A percentile compares a stretch with the other conserved stretches of the same genome.
These are phyloP conservation scores for Fraxinus latifolia DNA, from an alignment of 305 asterid genomes.

Conservation along the genomic window DNA sequence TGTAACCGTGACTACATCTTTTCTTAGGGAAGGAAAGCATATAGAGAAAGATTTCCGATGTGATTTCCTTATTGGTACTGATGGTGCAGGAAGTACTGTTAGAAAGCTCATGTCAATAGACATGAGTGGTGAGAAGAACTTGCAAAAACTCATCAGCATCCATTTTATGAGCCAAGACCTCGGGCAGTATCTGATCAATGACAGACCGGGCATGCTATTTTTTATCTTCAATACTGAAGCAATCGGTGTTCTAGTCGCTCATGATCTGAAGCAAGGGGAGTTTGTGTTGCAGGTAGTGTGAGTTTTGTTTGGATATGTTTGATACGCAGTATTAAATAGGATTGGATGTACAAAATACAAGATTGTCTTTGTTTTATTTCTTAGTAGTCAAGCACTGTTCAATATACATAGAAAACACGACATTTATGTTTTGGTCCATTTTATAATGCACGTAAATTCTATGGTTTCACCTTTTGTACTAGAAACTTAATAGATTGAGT, in stretches of 20 bases:
- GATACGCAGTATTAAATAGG: not conserved
- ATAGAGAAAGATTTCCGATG: slow-evolving; percentile 45
- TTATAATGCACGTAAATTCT: slow-evolving; percentile 7
- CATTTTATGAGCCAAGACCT: slow-evolving; percentile 78
- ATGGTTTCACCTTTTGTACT: not conserved
- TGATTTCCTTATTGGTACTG: slow-evolving; percentile 73
- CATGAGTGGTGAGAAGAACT: slow-evolving; percentile 64
- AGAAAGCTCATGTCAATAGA: slow-evolving; percentile 66
- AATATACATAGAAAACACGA: not conserved
- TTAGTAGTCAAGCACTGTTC: not conserved
- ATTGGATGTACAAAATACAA: not conserved
- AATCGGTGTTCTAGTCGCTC: slow-evolving; percentile 92
- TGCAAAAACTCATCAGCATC: slow-evolving; percentile 84
- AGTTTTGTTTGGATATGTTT: not conserved
- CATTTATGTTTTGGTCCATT: not conserved
- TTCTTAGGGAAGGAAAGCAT: slow-evolving; percentile 47
- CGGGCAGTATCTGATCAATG: slow-evolving; percentile 69
- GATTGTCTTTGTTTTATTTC: not conserved
- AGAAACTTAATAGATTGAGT: slow-evolving; percentile 8
- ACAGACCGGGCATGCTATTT: slow-evolving; percentile 92
- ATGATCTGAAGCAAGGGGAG: slow-evolving; percentile 82
- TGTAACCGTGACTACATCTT: slow-evolving; percentile 53
- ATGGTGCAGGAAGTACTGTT: slow-evolving; percentile 79
- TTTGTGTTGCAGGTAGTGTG: slow-evolving; percentile 79
- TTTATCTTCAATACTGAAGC: slow-evolving; percentile 76